These are phyloP conservation scores for Rhizopogon vesiculosus DNA, from an alignment of 768 basidiomycete genomes.

Conservation along the genomic window DNA sequence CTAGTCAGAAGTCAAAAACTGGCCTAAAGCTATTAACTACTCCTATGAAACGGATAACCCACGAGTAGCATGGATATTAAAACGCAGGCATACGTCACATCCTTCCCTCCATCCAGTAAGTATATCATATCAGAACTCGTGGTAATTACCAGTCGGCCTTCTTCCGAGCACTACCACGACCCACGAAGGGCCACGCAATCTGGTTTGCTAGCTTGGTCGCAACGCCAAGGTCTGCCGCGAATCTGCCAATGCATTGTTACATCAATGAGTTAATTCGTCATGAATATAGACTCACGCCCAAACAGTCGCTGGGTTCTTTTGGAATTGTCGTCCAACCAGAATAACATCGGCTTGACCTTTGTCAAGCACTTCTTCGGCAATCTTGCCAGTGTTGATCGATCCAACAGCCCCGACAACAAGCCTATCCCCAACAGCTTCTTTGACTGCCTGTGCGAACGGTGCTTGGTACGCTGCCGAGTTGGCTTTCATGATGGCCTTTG, in stretches of 20 bases:
- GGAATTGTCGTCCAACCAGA: conserved; percentile 49
- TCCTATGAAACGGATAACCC: too few relatives aligned
- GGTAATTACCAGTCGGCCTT: conserved; percentile 11
- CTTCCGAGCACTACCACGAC: conserved; percentile 22
- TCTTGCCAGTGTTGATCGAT: conserved; percentile 28
- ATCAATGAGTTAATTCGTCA: too few relatives aligned
- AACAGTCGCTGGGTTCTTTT: conserved; percentile 51
- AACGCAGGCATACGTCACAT: too few relatives aligned
- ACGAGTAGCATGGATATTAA: too few relatives aligned
- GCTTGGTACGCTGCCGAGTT: conserved; percentile 47
- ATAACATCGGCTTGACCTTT: conserved; percentile 42
- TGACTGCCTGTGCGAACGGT: conserved; percentile 50
- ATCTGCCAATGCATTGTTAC: conserved; percentile 12
- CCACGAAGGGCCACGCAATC: conserved; percentile 50
- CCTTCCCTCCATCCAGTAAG: not conserved
- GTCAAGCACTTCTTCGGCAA: conserved; percentile 41
- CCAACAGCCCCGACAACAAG: conserved; percentile 27
- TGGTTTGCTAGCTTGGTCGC: conserved; percentile 42
- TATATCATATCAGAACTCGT: not conserved
- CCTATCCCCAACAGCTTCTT: conserved; percentile 38
- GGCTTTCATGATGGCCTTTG: conserved; percentile 25
- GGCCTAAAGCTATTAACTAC: too few relatives aligned
- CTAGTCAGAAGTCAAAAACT: too few relatives aligned
- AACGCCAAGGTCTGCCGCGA: conserved; percentile 54
- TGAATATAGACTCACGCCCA: conserved; percentile 21